Base-by-base conservation (phyloP, 768 basidiomycete species). In the Suillus tomentosus region DNA sequence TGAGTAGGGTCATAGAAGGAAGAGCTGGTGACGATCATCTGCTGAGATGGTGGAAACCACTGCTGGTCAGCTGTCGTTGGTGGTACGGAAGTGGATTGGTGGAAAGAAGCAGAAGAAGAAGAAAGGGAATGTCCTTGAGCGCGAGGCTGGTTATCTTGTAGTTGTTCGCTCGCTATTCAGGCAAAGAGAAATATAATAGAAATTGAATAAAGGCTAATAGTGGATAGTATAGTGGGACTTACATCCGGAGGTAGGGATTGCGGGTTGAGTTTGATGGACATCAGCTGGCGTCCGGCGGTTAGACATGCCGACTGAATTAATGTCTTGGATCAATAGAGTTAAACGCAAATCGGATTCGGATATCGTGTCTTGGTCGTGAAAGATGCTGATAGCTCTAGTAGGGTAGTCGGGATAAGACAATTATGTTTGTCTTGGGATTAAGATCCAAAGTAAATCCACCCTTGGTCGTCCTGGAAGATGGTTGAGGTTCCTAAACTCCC, bases 11-110 rank as follows among this genome's bases (percentile, higher is more conserved):
- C 84, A 70, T 86, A 87, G 68, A 85, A 85, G 8, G 84, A 79
- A 10, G 84, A 78, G 0, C 79, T 77, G 17, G 85, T 79, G 43
- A 83, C 82, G 66, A 87, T 87, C 86, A 87, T 87, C 47, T 69
- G 62, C 7, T 65, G 62, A 14, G 66, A 39, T 11, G 27, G 2
- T 2, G 62, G 67, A 27, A 5, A 62, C 11, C 39, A 66, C 39
- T 40, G 37, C 13, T 37, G 62, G 40, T 22, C 14, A 40, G 17
- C 40, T 40, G 57, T 31, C 2, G 39, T 9, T 10, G 43, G 5
- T 14, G 68, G 15, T 14, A 27, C 36, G 19, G 64, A 5, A 19
- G 69, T 10, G 10, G 14, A 53, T n/a, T 24, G 62, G 40, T 15
- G 15, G 64, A 54, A 47, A 13, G 66, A 31, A 17, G 65, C 4